phyloP scores from a whole-genome alignment of 2,329 filamentous ascomycete species.

The Paecilomyces fulvus region DNA sequence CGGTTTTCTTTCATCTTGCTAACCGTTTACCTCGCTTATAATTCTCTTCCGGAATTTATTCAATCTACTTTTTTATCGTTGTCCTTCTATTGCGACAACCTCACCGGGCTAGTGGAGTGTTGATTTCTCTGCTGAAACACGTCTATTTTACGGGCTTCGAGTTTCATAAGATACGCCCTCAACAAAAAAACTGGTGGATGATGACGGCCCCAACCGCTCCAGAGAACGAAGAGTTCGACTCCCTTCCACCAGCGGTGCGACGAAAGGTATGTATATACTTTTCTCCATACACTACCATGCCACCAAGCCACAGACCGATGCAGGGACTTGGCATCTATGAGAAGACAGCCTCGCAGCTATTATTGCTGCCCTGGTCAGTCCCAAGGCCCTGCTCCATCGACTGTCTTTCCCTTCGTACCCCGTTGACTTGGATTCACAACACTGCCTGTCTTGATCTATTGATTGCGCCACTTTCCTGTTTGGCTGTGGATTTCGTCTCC shows the following conservation, averaged over 20 bases:
- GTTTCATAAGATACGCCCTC: not conserved
- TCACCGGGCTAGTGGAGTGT: not conserved
- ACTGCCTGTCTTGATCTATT: not conserved
- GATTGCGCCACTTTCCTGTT: not conserved
- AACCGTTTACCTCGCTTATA: not conserved
- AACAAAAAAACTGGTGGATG: not conserved
- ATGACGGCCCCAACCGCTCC: constrained; percentile 7
- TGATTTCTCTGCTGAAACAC: not conserved
- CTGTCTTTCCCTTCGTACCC: not conserved
- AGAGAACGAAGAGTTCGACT: constrained; percentile 39
- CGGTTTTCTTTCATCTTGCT: not conserved
- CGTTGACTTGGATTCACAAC: not conserved
- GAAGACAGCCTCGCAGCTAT: not conserved
- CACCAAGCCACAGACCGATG: not conserved
- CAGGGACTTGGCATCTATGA: not conserved
- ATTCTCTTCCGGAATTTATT: not conserved
- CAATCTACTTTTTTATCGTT: not conserved
- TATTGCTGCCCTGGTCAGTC: not conserved
- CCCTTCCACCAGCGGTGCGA: constrained; percentile 47
- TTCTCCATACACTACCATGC: constrained; percentile 5
- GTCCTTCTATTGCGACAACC: not conserved
- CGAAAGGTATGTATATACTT: constrained; percentile 45
- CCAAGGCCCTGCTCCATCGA: not conserved
- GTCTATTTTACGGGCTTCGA: not conserved
- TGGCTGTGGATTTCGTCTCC: not conserved